Evolutionary conservation across 2,329 filamentous ascomycete species (phyloP).

Genomic region (Paraconiothyrium brasiliense): DNA sequence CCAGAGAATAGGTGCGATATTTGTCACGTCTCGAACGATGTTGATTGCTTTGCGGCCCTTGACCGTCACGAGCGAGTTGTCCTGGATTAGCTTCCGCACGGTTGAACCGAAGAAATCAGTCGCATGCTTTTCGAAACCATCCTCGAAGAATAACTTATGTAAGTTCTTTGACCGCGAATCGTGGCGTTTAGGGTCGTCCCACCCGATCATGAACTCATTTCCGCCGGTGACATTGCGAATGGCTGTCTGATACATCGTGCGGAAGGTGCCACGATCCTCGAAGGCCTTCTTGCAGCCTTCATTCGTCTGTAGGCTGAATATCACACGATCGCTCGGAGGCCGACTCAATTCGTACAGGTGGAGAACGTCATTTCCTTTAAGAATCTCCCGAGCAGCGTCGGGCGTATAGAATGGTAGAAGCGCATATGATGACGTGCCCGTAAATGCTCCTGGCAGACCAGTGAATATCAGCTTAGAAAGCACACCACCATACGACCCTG

Average conservation of each 20-base stretch:
- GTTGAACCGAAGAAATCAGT: constrained; percentile 68
- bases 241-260: constrained; percentile 58
- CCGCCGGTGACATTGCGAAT: constrained; percentile 71
- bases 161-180: constrained; percentile 52
- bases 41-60: constrained; percentile 59
- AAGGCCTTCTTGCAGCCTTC: constrained; percentile 61
- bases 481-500: constrained; percentile 58
- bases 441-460: constrained; percentile 58
- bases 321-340: constrained; percentile 52
- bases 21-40: constrained; percentile 72
- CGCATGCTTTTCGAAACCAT: constrained; percentile 70
- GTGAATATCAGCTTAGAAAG: constrained; percentile 55
- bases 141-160: constrained; percentile 66
- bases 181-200: constrained; percentile 47
- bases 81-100: constrained; percentile 56
- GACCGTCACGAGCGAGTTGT: constrained; percentile 57
- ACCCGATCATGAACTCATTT: constrained; percentile 65
- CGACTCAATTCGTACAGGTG: constrained; percentile 58
- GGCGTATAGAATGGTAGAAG: constrained; percentile 63
- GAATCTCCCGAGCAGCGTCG: constrained; percentile 57
- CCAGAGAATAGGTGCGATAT: constrained; percentile 71
- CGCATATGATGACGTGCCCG: constrained; percentile 60
- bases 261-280: constrained; percentile 60
- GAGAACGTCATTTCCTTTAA: constrained; percentile 57
- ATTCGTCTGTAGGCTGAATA: constrained; percentile 61